Base-by-base conservation (phyloP, 805 yeast species). In the Starmera dryadoides region DNA sequence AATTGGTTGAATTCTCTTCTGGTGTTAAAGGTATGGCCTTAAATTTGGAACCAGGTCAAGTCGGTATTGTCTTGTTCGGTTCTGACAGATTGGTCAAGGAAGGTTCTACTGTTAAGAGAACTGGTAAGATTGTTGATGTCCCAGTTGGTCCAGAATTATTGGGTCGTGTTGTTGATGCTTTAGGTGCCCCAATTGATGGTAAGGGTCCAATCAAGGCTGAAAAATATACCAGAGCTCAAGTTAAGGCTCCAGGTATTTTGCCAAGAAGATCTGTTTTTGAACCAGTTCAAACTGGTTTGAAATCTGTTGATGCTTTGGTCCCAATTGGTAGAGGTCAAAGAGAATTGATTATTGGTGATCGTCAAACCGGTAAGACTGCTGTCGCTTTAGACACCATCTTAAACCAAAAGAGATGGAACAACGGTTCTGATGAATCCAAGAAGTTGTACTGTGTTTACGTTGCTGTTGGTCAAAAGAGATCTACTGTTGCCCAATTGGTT, bases 21-120 rank as follows among this genome's bases (percentile, higher is more conserved):
- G 98, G 99, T 79, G 98, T 91, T 61, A 87, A 89, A 75, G 99
- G 98, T 84, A 93, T 93, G 99, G 98, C 98, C 64, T 81, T 93
- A 68, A 93, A 93, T 82, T 86, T 93, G 81, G 99, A 93, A 77
- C 95, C 98, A 62, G 97, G 95, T 72, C 98, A 93, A 75, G 99
- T 93, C 68, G 99, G 99, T 87, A 82, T 93, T 66, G 99, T 93
- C 75, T 77, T 93, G 73, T 93, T 93, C 79, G 99, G 98, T 77
- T 89, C 98, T 53, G 99, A 93, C 73, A 81, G 96, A 71, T 80
- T 81, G 58, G 98, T 93, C 70, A 89, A 88, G 77, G 97, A 93
- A 78, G 98, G 98, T 76, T 96, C 93, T 74, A 83, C 95, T 66
- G 99, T 93, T 66, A 93, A 91, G 85, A 89, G 98, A 81, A 89